These are phyloP conservation scores for Globisporangium parvum DNA, from an alignment of 352 stramenopile genomes.

Conservation along the genomic window DNA sequence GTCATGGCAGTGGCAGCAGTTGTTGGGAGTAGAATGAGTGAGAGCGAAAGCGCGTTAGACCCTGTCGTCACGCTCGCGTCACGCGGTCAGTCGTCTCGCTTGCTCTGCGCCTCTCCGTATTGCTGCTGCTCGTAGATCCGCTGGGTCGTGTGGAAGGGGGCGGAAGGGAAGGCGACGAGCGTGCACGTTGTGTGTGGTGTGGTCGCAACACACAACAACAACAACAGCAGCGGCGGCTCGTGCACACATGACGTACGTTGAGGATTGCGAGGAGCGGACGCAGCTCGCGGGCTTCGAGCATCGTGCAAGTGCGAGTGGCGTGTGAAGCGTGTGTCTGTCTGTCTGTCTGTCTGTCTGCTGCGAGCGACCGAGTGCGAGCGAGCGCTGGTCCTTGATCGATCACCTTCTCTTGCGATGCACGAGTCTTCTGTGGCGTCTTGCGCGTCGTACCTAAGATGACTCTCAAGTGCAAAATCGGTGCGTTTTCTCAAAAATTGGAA, in stretches of 20 bases:
- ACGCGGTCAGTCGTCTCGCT: too few relatives aligned
- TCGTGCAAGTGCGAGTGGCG: conserved; percentile 16
- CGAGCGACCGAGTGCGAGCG: background rate
- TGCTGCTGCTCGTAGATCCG: too few relatives aligned
- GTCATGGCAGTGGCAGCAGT: background rate
- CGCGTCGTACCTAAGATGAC: too few relatives aligned
- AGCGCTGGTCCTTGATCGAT: too few relatives aligned
- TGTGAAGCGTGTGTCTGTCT: background rate
- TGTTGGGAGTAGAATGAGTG: conserved; percentile 4
- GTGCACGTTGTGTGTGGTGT: background rate
- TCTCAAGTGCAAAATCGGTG: too few relatives aligned
- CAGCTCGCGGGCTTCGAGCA: conserved; percentile 81
- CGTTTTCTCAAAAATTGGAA: background rate
- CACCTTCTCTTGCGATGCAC: conserved; percentile 4
- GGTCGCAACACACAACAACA: too few relatives aligned
- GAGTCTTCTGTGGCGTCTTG: conserved; percentile 16
- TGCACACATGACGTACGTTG: conserved; percentile 47
- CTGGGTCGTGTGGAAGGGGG: too few relatives aligned
- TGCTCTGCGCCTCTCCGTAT: too few relatives aligned
- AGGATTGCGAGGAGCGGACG: conserved; percentile 74
- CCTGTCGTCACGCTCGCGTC: background rate
- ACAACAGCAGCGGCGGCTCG: too few relatives aligned
- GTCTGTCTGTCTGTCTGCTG: too few relatives aligned
- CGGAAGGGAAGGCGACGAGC: too few relatives aligned
- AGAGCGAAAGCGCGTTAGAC: background rate